Percentiles rank a stretch among this genome's conserved stretches.
phyloP scores from a whole-genome alignment of 1,284 basidiomycete genomes.

The Butyriboletus appendiculatus region DNA sequence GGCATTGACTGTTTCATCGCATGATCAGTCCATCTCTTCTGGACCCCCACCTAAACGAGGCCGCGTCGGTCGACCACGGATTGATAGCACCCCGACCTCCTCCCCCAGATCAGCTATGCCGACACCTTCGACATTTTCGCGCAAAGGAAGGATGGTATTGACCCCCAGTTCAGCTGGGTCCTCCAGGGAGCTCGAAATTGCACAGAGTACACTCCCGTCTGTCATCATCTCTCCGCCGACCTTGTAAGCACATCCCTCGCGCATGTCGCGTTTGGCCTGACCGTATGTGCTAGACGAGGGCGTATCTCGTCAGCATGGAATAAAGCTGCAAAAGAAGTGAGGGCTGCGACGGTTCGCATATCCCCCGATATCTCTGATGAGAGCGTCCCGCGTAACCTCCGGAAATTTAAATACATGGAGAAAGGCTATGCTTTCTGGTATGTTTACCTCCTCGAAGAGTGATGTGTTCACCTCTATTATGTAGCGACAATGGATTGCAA shows the following conservation, averaged over 20 bases:
- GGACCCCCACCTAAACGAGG: conserved; percentile 14
- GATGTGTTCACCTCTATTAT: conserved; percentile 6
- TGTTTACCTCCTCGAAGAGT: neutral
- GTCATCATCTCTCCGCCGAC: conserved; percentile 24
- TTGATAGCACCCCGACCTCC: conserved; percentile 11
- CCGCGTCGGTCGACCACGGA: conserved; percentile 1
- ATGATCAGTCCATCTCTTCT: conserved; percentile 18
- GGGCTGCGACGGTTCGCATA: conserved; percentile 48
- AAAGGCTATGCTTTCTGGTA: conserved; percentile 49
- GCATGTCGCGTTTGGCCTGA: neutral
- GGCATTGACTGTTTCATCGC: conserved; percentile 8
- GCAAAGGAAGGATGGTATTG: conserved; percentile 1
- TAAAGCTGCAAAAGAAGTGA: conserved; percentile 32
- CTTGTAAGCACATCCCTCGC: conserved; percentile 23
- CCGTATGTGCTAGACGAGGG: conserved; percentile 24
- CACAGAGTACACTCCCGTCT: conserved; percentile 12
- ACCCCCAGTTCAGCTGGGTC: conserved; percentile 17
- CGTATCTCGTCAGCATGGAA: conserved; percentile 45
- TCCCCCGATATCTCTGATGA: conserved; percentile 51
- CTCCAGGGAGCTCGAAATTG: conserved; percentile 5
- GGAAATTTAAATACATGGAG: conserved; percentile 53
- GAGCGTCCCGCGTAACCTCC: conserved; percentile 42
- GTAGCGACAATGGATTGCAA: conserved; percentile 22
- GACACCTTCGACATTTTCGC: conserved; percentile 7
- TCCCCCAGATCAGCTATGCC: conserved; percentile 7